Evolutionary conservation across 805 yeast genomes (phyloP), one percentile per base, ranked within the genome.

Genomic region (Clavispora vitiphila): DNA sequence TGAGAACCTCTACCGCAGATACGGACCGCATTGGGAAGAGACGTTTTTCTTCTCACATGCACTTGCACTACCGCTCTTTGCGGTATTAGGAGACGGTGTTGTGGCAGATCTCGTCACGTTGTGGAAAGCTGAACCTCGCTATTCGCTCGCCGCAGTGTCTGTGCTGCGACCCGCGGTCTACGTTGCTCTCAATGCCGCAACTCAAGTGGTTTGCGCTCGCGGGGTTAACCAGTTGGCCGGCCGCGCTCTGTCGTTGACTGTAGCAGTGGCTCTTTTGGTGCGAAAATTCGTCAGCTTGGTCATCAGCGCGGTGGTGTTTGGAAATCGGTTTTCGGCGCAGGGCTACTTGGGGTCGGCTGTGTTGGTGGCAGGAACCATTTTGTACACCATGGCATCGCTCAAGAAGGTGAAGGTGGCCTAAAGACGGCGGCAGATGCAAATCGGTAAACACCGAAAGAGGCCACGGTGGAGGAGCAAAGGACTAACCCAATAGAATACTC

Each of bases 181-280:
- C 24, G 44, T 60, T 19, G 39, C 34, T 3, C 19, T 52, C 4
- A 60, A 60, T 38, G 47, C 53, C 20, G 37, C 38, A 2, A 36
- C 64, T 6, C 65, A 60, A 42, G 56, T 50, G 48, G 39, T 78
- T 3, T 85, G 95, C 54, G 77, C 81, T 1, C 61, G 76, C 10
- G 89, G 91, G 4, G 91, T 84, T 10, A 82, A 80, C 53, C 67
- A 67, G 52, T 62, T 85, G 19, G 78, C 81, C 0, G 77, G 83
- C 15, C 57, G 57, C 7, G 71, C 81, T 1, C 67, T 76, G n/a
- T 83, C 90, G 0, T 56, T 85, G 34, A 80, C 86, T 0, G 75
- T 84, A 2, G 72, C 81, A 0, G 75, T 85, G 10, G 75, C 80
- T 0, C 63, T 84, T 20, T 65, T 81, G 26, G 57, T 83, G 9